Evolutionary conservation across 2,329 filamentous ascomycete species (phyloP).

Genomic region (Alternaria atra): DNA sequence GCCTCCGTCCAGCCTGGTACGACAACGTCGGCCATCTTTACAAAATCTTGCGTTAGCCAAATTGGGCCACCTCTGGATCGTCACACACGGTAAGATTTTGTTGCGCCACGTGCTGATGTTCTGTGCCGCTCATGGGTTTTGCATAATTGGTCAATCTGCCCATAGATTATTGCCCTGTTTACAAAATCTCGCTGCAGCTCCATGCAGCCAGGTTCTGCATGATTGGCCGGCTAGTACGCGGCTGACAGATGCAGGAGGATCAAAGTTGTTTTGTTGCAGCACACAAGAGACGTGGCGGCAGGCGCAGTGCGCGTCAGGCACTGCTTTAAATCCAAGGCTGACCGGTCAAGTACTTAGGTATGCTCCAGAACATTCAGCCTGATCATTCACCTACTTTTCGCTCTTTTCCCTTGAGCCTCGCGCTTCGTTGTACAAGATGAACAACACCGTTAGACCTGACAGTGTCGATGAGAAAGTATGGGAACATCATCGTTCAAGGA

Average conservation of each 20-base stretch:
- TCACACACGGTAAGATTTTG: neutral
- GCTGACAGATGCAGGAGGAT: neutral
- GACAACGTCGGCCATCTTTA: neutral
- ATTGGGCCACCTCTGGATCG: rapidly evolving
- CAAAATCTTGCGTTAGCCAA: neutral
- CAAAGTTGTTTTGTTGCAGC: neutral
- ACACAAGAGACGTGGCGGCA: neutral
- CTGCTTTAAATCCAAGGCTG: rapidly evolving
- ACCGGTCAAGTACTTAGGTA: neutral
- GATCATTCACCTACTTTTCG: neutral
- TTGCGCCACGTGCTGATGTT: rapidly evolving
- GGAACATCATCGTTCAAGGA: neutral
- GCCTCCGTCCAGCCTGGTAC: neutral
- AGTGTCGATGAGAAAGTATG: neutral
- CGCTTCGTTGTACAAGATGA: neutral
- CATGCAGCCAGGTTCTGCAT: neutral
- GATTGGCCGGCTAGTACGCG: neutral
- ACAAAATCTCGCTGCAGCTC: neutral
- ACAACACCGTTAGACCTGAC: neutral
- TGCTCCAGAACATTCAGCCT: neutral
- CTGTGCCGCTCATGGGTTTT: neutral
- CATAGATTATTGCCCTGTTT: neutral
- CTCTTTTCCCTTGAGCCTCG: neutral
- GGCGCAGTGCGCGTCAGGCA: neutral
- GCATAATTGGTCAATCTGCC: neutral